Conservation (phyloP, 768 basidiomycete species). For the Phanerochaete sordida region DNA sequence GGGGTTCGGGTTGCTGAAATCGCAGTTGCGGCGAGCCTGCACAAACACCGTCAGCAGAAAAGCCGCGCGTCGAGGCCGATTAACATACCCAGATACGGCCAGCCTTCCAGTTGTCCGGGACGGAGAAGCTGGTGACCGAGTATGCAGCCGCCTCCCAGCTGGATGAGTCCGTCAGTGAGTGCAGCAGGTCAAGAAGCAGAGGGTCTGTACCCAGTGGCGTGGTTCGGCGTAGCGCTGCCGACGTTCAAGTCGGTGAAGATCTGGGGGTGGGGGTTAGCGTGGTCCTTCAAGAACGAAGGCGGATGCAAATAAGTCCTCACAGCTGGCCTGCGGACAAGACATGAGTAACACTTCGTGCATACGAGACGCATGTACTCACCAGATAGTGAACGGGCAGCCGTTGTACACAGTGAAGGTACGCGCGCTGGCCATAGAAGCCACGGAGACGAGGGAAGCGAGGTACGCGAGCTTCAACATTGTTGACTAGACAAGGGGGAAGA, state of each 20-base stretch:
- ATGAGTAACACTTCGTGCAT: neutral
- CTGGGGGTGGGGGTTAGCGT: constrained; percentile 27
- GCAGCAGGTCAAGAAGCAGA: neutral
- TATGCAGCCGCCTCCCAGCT: constrained; percentile 35
- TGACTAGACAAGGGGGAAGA: too few species aligned
- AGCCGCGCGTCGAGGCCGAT: neutral
- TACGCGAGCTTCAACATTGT: neutral
- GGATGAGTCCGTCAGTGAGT: neutral
- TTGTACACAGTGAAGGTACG: constrained; percentile 62
- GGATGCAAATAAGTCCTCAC: constrained; percentile 21
- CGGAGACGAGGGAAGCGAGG: neutral
- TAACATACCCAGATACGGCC: constrained; percentile 59
- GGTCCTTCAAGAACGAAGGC: too few species aligned
- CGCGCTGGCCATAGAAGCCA: constrained; percentile 30
- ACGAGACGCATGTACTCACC: constrained; percentile 35
- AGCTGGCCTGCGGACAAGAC: constrained; percentile 37
- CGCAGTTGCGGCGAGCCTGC: constrained; percentile 38
- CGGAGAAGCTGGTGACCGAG: constrained; percentile 42
- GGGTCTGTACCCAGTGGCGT: constrained; percentile 42
- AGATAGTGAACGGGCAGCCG: constrained; percentile 65
- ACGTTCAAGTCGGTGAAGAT: constrained; percentile 59
- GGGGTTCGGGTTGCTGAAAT: constrained; percentile 47
- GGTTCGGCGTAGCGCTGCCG: constrained; percentile 40
- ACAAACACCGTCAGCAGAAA: neutral
- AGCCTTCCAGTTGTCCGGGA: constrained; percentile 62